Percentiles rank a stretch among this genome's conserved stretches.
Evolutionary conservation across 306 rosid genomes (phyloP).

Genomic region (Quercus engelmannii): DNA sequence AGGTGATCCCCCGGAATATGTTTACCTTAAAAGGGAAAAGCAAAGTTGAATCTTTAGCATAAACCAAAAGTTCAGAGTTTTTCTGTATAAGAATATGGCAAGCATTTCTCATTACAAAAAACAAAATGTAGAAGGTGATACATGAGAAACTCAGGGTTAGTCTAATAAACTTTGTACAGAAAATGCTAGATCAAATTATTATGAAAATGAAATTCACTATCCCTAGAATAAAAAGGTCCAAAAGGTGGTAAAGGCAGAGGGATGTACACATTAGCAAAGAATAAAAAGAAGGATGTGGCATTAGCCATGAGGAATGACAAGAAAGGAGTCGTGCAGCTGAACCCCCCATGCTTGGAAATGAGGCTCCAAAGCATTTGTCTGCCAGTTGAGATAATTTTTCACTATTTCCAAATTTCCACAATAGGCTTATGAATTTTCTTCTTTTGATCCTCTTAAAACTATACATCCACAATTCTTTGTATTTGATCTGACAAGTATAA

Average conservation of each 20-base stretch:
- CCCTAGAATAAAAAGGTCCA: not conserved
- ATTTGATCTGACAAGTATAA: not conserved
- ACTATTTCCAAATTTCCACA: not conserved
- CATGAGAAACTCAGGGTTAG: not conserved
- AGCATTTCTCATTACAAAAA: not conserved
- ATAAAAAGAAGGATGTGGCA: not conserved
- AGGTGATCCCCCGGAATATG: constrained; percentile 81
- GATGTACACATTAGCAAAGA: not conserved
- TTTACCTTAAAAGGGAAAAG: constrained; percentile 51
- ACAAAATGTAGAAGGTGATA: not conserved
- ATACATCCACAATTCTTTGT: not conserved
- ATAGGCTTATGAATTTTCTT: not conserved
- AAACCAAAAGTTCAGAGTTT: not conserved
- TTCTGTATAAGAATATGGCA: not conserved
- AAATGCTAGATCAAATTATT: not conserved
- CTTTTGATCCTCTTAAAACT: not conserved
- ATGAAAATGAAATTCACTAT: not conserved
- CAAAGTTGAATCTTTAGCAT: constrained; percentile 4
- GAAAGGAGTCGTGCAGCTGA: not conserved
- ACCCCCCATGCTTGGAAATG: not conserved
- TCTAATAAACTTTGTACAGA: not conserved
- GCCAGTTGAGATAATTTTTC: not conserved
- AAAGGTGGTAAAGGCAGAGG: not conserved
- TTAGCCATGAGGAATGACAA: not conserved
- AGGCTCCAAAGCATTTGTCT: not conserved